phyloP scores from a whole-genome alignment of 1,284 basidiomycete species.

The Cryptococcus sp. region DNA sequence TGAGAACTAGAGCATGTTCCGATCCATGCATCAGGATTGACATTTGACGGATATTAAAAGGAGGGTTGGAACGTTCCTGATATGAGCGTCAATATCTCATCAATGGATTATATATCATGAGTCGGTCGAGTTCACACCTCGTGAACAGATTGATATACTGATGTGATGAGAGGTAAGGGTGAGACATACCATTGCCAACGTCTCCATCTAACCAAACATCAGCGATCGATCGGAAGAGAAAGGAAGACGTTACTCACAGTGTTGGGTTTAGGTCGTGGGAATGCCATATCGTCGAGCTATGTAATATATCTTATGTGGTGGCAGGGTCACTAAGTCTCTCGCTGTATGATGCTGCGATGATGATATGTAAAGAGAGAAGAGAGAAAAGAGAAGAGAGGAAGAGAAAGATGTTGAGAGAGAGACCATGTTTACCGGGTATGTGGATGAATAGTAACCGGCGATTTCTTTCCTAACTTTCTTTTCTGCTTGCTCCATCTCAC shows the following conservation, averaged over 20 bases:
- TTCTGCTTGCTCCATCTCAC: too few relatives aligned
- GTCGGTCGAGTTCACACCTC: too few relatives aligned
- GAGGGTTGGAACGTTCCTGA: slow-evolving; percentile 51
- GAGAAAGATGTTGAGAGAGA: too few relatives aligned
- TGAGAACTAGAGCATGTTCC: slow-evolving; percentile 41
- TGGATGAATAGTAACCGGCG: too few relatives aligned
- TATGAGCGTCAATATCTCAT: not conserved
- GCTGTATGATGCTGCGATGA: too few relatives aligned
- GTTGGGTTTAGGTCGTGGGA: slow-evolving; percentile 44
- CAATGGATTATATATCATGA: not conserved
- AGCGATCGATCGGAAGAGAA: not conserved
- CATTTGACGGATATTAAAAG: slow-evolving; percentile 51
- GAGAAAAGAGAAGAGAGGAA: too few relatives aligned
- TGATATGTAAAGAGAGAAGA: too few relatives aligned
- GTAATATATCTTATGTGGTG: not conserved
- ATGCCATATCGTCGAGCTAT: slow-evolving; percentile 24
- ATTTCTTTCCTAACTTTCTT: too few relatives aligned
- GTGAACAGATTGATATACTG: not conserved
- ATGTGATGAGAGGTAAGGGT: not conserved
- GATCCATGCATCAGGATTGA: slow-evolving; percentile 45
- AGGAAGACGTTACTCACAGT: slow-evolving; percentile 29
- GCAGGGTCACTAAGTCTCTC: too few relatives aligned
- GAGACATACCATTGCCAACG: slow-evolving; percentile 39
- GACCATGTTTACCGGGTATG: too few relatives aligned
- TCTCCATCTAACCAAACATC: slow-evolving; percentile 37